Percentiles rank a stretch among this genome's conserved stretches.
phyloP scores from a whole-genome alignment of 805 yeast species.

The Maudiozyma pseudohumilis region DNA sequence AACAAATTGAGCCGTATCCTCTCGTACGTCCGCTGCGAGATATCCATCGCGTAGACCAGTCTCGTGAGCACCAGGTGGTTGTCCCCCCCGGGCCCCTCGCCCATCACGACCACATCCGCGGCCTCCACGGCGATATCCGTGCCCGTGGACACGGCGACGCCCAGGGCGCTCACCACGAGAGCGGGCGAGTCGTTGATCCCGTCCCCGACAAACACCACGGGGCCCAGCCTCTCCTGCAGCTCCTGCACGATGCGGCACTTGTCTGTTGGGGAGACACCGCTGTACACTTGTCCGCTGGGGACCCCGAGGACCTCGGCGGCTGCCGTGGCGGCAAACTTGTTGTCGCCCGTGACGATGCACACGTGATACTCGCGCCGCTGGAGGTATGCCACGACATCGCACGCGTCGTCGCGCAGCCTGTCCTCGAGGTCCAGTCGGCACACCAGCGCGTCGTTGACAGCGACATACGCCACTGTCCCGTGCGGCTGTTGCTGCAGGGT shows the following conservation, averaged over 20 bases:
- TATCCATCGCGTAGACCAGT: constrained; percentile 51
- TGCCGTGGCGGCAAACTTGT: constrained; percentile 45
- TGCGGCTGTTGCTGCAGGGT: constrained; percentile 21
- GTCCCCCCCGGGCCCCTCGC: constrained; percentile 3
- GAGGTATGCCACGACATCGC: constrained; percentile 47
- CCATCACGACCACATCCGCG: constrained; percentile 81
- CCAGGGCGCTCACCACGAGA: constrained; percentile 75
- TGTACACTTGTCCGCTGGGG: constrained; percentile 50
- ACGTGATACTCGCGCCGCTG: constrained; percentile 44
- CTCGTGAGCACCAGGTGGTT: constrained; percentile 33
- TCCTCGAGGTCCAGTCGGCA: constrained; percentile 68
- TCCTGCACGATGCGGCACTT: constrained; percentile 59
- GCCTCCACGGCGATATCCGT: constrained; percentile 95
- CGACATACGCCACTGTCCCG: constrained; percentile 45
- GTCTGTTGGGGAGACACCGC: constrained; percentile 67
- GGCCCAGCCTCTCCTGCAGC: constrained; percentile 35
- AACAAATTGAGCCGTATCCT: constrained; percentile 73
- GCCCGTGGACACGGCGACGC: constrained; percentile 86
- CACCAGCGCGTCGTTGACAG: constrained; percentile 44
- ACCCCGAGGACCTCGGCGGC: constrained; percentile 66
- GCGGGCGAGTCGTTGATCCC: constrained; percentile 99
- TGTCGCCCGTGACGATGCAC: constrained; percentile 90
- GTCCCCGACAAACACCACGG: constrained; percentile 88
- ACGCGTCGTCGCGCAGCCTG: constrained; percentile 55
- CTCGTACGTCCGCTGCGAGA: constrained; percentile 58